Evolutionary conservation across 208 protist genomes (phyloP).

Genomic region (Leishmania tarentolae): DNA sequence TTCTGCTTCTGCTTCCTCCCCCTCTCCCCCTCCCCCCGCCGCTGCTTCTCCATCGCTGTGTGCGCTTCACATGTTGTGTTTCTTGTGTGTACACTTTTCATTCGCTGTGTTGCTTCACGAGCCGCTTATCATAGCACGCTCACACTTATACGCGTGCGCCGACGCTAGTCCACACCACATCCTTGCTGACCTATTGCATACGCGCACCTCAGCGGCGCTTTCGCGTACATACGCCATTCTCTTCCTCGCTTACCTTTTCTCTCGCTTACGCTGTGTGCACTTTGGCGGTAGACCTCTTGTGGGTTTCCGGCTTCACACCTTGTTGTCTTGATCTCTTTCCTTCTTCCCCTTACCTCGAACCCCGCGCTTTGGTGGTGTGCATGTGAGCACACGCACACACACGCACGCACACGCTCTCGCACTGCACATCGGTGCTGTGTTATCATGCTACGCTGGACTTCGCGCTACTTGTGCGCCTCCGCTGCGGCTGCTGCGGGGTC

Average conservation of each 20-base stretch:
- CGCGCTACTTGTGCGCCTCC: constrained; percentile 41
- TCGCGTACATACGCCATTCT: not conserved
- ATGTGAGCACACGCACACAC: not conserved
- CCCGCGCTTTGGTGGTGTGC: not conserved
- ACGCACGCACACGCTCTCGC: not conserved
- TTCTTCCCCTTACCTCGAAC: not conserved
- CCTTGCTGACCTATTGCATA: not conserved
- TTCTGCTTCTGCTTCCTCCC: not conserved
- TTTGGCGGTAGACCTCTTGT: not conserved
- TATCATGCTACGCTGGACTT: constrained; percentile 50
- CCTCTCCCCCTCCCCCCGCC: too few species aligned
- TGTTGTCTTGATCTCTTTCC: not conserved
- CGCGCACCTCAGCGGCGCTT: not conserved
- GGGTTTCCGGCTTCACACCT: not conserved
- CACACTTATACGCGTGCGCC: not conserved
- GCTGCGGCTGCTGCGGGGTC: constrained; percentile 23
- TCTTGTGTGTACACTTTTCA: too few species aligned
- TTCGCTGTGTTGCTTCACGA: not conserved
- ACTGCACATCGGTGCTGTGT: not conserved
- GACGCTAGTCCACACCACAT: not conserved
- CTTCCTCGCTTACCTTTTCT: not conserved
- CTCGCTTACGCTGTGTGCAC: not conserved
- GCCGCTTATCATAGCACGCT: not conserved
- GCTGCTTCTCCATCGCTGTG: too few species aligned
- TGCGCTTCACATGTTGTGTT: too few species aligned